A percentile compares a stretch with the other conserved stretches of the same genome.
Evolutionary conservation across 306 rosid species (phyloP).

Genomic region (Glycine tomentella): DNA sequence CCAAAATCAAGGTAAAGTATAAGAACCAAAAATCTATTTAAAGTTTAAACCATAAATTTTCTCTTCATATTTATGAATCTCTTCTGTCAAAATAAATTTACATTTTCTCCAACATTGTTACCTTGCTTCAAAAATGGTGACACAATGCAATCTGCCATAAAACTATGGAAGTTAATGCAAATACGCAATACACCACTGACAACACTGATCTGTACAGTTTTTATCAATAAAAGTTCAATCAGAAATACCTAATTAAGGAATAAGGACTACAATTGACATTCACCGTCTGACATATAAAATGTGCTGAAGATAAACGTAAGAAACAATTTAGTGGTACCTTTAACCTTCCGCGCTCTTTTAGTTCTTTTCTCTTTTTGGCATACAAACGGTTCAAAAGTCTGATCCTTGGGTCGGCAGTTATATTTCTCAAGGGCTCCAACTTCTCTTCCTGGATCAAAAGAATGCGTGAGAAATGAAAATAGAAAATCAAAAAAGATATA

Average conservation of each 20-base stretch:
- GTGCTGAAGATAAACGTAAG: slow-evolving; percentile 44
- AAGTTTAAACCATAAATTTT: not conserved
- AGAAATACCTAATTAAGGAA: slow-evolving; percentile 26
- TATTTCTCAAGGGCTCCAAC: slow-evolving; percentile 89
- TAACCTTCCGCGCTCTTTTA: slow-evolving; percentile 85
- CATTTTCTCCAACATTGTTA: slow-evolving; percentile 14
- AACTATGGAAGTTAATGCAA: not conserved
- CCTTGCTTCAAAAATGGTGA: slow-evolving; percentile 12
- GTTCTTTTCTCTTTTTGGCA: slow-evolving; percentile 97
- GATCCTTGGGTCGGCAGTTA: slow-evolving; percentile 94
- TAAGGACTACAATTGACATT: slow-evolving; percentile 17
- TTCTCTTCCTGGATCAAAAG: slow-evolving; percentile 83
- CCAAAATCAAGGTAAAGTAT: not conserved
- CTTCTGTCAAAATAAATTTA: not conserved
- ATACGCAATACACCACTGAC: slow-evolving; percentile 3
- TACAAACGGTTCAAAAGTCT: slow-evolving; percentile 94
- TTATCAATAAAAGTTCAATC: slow-evolving; percentile 49
- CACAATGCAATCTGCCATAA: slow-evolving; percentile 6
- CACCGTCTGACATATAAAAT: slow-evolving; percentile 18
- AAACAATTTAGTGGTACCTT: slow-evolving; percentile 70
- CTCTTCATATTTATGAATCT: not conserved
- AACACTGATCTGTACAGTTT: slow-evolving; percentile 55
- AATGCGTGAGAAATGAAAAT: slow-evolving; percentile 55
- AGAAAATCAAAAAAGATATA: slow-evolving; percentile 48
- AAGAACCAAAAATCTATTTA: not conserved